Conservation (phyloP, 139 green algal species). For the Picochlorum sp. region DNA sequence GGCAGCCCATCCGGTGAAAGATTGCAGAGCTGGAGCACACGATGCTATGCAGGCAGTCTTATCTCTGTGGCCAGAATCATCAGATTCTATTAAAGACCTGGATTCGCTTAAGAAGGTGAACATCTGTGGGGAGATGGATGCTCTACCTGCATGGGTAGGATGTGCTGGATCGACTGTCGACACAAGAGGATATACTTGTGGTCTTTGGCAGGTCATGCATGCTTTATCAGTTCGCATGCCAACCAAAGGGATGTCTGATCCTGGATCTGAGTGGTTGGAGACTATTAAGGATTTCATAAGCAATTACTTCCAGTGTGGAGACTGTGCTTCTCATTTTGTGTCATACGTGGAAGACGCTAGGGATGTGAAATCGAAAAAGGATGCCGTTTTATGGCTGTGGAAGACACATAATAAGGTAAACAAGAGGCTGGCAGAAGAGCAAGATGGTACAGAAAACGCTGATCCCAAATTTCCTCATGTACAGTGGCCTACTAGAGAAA, state of each 20-base stretch:
- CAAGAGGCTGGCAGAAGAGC: background rate
- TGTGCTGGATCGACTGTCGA: constrained; percentile 36
- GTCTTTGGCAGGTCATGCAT: constrained; percentile 65
- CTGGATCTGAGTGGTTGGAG: constrained; percentile 25
- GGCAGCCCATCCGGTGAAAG: constrained; percentile 22
- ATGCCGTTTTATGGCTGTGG: constrained; percentile 70
- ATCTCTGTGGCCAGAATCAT: constrained; percentile 14
- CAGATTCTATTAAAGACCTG: background rate
- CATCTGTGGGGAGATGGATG: constrained; percentile 25
- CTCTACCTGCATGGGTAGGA: constrained; percentile 23
- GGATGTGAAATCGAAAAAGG: constrained; percentile 19
- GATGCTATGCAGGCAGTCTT: background rate
- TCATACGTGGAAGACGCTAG: constrained; percentile 21
- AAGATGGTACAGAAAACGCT: constrained; percentile 6
- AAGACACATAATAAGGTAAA: constrained; percentile 56
- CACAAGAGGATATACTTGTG: constrained; percentile 60
- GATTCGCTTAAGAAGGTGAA: background rate
- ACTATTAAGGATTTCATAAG: constrained; percentile 33
- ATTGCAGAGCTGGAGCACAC: constrained; percentile 14
- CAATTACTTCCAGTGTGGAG: constrained; percentile 43
- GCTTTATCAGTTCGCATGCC: constrained; percentile 26
- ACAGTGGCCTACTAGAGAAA: constrained; percentile 33
- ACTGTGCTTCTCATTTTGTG: constrained; percentile 45
- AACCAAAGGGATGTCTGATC: constrained; percentile 1
- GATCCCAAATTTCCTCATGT: constrained; percentile 58